Base-by-base conservation (phyloP, 179 eudicot species). In the Beta lomatogona region DNA sequence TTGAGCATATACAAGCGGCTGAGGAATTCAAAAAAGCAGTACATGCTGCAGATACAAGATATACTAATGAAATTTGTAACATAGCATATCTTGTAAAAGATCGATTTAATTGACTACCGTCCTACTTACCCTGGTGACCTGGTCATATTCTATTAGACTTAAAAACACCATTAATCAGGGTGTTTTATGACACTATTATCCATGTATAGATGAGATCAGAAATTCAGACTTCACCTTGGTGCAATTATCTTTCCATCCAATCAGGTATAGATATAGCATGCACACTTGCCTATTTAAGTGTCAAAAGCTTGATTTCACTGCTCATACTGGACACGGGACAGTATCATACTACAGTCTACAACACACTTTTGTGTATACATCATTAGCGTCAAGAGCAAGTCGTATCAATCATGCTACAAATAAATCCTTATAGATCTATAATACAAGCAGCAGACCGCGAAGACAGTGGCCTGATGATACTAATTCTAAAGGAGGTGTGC, bases 1-100 rank as follows among this genome's bases (percentile, higher is more conserved):
- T 31, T 82, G 22, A 82, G 79, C 78, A 70, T 58, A 70, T 58
- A 79, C 25, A 70, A 64, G 46, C 16, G 41, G 21, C 63, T 36
- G 25, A 71, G 46, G 25, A 11, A 57, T 45, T 19, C 36, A 63
- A 13, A 63, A 52, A 31, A 50, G 55, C 9, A 5, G 19, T 50
- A 10, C 3, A 71, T 19, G 59, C 53, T 69, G 50, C 36, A 48
- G 4, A 21, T 6, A 73, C 46, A 55, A 41, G 72, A 15, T 28
- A 31, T 6, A 16, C n/a, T n/a, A n/a, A n/a, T n/a, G n/a, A n/a
- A n/a, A n/a, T n/a, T n/a, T n/a, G n/a, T n/a, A n/a, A n/a, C 54
- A 11, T 73, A 73, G 19, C 18, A 21, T 9, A 8, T 44, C 53
- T 16, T 69, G 50, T 67, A 36, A 6, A 45, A 69, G 19, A 69